Base-by-base conservation (phyloP, 768 basidiomycete genomes). In the Pleurotus tuber-regium region DNA sequence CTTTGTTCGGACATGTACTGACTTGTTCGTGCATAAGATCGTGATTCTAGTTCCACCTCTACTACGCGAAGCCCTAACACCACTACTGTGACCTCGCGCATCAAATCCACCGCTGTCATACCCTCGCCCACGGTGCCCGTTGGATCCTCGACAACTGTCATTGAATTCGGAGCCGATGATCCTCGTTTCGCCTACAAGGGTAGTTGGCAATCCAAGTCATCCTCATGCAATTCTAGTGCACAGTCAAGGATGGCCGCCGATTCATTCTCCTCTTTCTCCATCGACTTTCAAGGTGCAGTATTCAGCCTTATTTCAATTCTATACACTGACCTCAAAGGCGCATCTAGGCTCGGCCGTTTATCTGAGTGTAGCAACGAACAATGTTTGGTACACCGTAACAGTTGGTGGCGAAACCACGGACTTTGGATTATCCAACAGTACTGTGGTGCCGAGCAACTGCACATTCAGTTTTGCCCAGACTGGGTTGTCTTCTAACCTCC, bases 391-490 rank as follows among this genome's bases (percentile, higher is more conserved):
- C 12, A 46, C n/a, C 1, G 28, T 46, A 11, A 16, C 25, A 3
- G 43, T 46, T 6, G 43, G 43, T 7, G 28, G 25, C 10, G 25
- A 19, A 9, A 16, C 26, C 2, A 46, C 43, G 26, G 21, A 12
- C 24, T 46, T 46, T 19, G 43, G 43, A 11, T 11, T 16, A 4
- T 24, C n/a, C 26, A 29, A 21, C 4, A 46, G 43, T 21, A n/a
- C 8, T 4, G 23, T 16, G 12, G 21, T 29, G 16, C 43, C 43
- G 14, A 46, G 43, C 18, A 46, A 46, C 12, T 46, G 43, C 2
- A 28, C 43, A 10, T 16, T 46, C 14, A 46, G 43, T 19, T 46
- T 28, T 30, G 43, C 16, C 5, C 43, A 46, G n/a, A n/a, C 43
- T 31, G 28, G 21, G 9, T 31, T 46, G 29, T 16, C 25, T 7